phyloP scores from a whole-genome alignment of 345 rosid species.

The Conringia planisiliqua region DNA sequence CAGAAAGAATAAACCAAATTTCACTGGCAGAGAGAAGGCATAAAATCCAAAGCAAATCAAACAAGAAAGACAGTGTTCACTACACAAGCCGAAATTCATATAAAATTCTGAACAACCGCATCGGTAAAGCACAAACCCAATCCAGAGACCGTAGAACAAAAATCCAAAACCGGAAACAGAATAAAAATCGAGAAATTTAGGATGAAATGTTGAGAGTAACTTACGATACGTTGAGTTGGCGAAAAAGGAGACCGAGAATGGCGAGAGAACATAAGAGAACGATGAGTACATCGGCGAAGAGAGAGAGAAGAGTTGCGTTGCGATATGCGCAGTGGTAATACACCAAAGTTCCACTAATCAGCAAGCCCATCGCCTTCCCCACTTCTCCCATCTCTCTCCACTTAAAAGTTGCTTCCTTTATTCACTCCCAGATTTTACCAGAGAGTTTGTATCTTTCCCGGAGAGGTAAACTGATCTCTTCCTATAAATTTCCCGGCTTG shows the following conservation, averaged over 20 bases:
- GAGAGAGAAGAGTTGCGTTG: conserved; percentile 72
- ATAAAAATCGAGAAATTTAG: background rate
- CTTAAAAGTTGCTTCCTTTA: background rate
- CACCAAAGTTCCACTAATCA: conserved; percentile 64
- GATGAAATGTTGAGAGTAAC: background rate
- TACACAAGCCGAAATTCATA: background rate
- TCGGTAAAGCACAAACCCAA: background rate
- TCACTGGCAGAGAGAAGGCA: background rate
- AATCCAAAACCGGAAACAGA: background rate
- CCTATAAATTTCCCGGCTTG: background rate
- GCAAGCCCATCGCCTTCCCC: conserved; percentile 56
- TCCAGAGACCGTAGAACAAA: background rate
- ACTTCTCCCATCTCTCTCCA: conserved; percentile 42
- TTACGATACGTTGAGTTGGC: conserved; percentile 89
- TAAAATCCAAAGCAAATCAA: background rate
- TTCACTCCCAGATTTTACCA: conserved; percentile 4
- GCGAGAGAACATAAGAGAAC: conserved; percentile 98
- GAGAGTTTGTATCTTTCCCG: background rate
- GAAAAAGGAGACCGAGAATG: conserved; percentile 96
- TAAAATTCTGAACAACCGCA: background rate
- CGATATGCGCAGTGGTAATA: conserved; percentile 87
- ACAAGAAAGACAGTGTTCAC: background rate
- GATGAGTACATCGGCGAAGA: conserved; percentile 82
- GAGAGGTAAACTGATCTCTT: background rate
- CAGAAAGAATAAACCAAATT: background rate